These are phyloP conservation scores for Penicillium manginii DNA, from an alignment of 495 filamentous ascomycete genomes.

Conservation along the genomic window DNA sequence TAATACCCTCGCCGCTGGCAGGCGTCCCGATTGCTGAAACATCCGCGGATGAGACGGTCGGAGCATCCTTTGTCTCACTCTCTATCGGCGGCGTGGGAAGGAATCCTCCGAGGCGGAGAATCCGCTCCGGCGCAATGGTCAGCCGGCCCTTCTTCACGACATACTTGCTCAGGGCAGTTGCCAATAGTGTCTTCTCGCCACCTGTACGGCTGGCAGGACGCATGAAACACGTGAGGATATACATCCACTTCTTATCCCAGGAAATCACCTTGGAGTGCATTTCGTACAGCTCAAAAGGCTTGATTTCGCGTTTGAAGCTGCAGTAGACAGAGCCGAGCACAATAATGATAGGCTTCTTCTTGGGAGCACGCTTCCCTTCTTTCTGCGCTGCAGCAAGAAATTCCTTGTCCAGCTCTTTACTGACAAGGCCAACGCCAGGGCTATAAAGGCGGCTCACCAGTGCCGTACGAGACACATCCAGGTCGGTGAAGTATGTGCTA, in stretches of 20 bases:
- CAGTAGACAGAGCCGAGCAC: constrained; percentile 67
- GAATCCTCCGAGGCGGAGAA: constrained; percentile 69
- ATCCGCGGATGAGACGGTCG: constrained; percentile 30
- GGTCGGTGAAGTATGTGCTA: constrained; percentile 74
- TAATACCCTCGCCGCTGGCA: constrained; percentile 38
- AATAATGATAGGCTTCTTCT: constrained; percentile 53
- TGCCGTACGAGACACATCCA: constrained; percentile 69
- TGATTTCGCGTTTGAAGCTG: constrained; percentile 69
- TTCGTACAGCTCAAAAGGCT: constrained; percentile 66
- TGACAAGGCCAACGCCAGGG: constrained; percentile 56
- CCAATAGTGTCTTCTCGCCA: constrained; percentile 64
- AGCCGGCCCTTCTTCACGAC: constrained; percentile 86
- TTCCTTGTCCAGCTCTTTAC: constrained; percentile 50
- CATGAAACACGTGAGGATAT: constrained; percentile 73
- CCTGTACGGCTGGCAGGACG: constrained; percentile 46
- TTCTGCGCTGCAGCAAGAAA: constrained; percentile 35
- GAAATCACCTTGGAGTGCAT: constrained; percentile 66
- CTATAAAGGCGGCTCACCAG: constrained; percentile 62
- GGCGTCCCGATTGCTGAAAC: constrained; percentile 42
- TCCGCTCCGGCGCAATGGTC: constrained; percentile 80
- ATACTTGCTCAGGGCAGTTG: constrained; percentile 81
- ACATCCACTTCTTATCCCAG: constrained; percentile 90
- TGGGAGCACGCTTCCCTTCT: constrained; percentile 46
- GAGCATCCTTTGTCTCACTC: constrained; percentile 2
- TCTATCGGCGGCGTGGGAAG: constrained; percentile 46